Evolutionary conservation across 169 alveolate genomes (phyloP), one percentile per base, ranked within the genome.

Genomic region (Plasmodium ovale): DNA sequence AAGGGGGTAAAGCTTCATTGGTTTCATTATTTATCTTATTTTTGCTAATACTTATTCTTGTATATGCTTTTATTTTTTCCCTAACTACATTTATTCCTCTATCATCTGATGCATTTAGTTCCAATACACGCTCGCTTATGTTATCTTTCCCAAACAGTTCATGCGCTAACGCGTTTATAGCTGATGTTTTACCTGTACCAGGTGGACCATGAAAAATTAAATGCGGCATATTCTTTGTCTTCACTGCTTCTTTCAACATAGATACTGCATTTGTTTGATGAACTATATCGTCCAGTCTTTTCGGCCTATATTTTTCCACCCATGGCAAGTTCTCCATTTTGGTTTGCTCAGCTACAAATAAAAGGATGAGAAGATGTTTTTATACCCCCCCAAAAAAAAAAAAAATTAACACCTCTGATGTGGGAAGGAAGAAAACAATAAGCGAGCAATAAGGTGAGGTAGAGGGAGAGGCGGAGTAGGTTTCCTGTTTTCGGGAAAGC

Each of bases 71-170:
- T 27, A 99, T 97, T 87, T 97, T 97, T 79, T 98, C 99, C 60
- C 99, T 94, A 23, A 99, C 99, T 27, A 98, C 99, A 56, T 92
- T 94, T 44, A 99, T 99, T 82, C 99, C 99, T 94, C 99, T 93
- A 54, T 99, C 99, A 93, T 99, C 99, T 0, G 99, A 98, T 1
- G 99, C 99, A 92, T 99, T 99, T 23, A 99, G 92, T 93, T 99
- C 99, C 64, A 98, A 92, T 31, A 98, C 98, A 60, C 99, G 96
- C 53, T 95, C 95, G 91, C 96, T 96, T 90, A 96, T 97, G 37
- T 96, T 97, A 58, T 94, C 97, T 49, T 93, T 90, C 27, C 99
- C 99, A 92, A 95, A 98, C 42, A 98, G 87, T 92, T 98, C 97
- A 87, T 97, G 96, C 7, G 99, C 96, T 67, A 98, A 92, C 23